These are phyloP conservation scores for Arthromyces matolae DNA, from an alignment of 768 basidiomycete genomes.

Conservation along the genomic window DNA sequence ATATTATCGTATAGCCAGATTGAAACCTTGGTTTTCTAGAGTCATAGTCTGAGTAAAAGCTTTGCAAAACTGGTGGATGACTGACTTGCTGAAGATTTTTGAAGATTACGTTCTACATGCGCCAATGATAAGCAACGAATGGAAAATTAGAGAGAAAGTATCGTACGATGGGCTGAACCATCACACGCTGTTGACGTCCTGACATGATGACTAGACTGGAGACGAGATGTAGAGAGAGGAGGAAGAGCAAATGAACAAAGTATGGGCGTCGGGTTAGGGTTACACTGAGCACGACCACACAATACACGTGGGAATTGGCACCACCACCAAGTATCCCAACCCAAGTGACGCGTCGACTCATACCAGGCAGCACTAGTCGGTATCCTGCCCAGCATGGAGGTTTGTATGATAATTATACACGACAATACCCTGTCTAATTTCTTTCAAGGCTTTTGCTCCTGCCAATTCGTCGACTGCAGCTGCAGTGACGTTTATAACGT, in stretches of 20 bases:
- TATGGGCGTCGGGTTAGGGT: conserved; percentile 23
- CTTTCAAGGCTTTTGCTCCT: conserved; percentile 58
- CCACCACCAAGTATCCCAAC: conserved; percentile 14
- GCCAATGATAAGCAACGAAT: conserved; percentile 7
- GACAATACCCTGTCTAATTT: conserved; percentile 8
- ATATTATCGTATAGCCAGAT: conserved; percentile 98
- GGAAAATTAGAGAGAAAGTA: conserved; percentile 11
- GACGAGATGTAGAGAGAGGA: too few relatives aligned
- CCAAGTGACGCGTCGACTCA: conserved; percentile 23
- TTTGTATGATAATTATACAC: conserved; percentile 8
- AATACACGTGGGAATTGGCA: background rate
- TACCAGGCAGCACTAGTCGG: conserved; percentile 5
- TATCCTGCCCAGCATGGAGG: conserved; percentile 25
- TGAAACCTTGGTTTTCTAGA: conserved; percentile 69
- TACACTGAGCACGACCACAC: conserved; percentile 1
- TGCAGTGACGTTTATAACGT: conserved; percentile 98
- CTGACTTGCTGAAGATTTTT: conserved; percentile 89
- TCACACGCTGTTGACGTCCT: conserved; percentile 90
- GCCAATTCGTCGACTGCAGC: conserved; percentile 93
- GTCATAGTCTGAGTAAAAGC: conserved; percentile 11
- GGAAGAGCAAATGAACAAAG: conserved; percentile 10
- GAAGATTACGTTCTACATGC: conserved; percentile 87
- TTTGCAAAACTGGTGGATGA: conserved; percentile 2
- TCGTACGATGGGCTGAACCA: conserved; percentile 98
- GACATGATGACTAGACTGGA: conserved; percentile 63